Percentiles rank a stretch among this genome's conserved stretches.
Conservation (phyloP, 129 eudicot species). For the Tanacetum coccineum region DNA sequence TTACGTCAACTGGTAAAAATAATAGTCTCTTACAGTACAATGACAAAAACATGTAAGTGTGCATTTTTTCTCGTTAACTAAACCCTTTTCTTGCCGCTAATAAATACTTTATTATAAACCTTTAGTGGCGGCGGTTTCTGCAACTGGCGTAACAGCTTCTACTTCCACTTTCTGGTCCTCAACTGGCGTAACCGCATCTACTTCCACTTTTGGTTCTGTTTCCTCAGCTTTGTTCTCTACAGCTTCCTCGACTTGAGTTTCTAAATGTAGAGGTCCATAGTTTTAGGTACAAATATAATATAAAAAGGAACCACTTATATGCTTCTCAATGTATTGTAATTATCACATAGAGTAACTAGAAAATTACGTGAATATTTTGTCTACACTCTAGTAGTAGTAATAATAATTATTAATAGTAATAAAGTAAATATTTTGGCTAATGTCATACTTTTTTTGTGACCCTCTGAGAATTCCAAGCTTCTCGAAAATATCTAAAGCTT, state of each 20-base stretch:
- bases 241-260: conserved; percentile 24
- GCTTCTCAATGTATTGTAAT: too few relatives aligned
- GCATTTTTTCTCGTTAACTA: not conserved
- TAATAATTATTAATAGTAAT: too few relatives aligned
- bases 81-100: not conserved
- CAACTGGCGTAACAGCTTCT: conserved; percentile 25
- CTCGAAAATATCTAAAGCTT: too few relatives aligned
- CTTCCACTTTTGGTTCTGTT: conserved; percentile 24
- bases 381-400: too few relatives aligned
- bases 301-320: too few relatives aligned
- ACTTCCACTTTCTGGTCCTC: conserved; percentile 34
- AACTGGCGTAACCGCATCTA: conserved; percentile 18
- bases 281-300: not conserved
- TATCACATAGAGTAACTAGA: not conserved
- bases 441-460: too few relatives aligned
- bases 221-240: conserved; percentile 29
- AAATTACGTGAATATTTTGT: not conserved
- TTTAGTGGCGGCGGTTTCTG: conserved; percentile 41
- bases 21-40: too few relatives aligned
- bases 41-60: too few relatives aligned
- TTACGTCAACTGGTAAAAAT: too few relatives aligned
- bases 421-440: too few relatives aligned
- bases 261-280: too few relatives aligned
- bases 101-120: conserved; percentile 40
- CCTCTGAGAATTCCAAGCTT: too few relatives aligned